Evolutionary conservation across 1,284 basidiomycete species (phyloP).

Genomic region (Termitomyces sp.): DNA sequence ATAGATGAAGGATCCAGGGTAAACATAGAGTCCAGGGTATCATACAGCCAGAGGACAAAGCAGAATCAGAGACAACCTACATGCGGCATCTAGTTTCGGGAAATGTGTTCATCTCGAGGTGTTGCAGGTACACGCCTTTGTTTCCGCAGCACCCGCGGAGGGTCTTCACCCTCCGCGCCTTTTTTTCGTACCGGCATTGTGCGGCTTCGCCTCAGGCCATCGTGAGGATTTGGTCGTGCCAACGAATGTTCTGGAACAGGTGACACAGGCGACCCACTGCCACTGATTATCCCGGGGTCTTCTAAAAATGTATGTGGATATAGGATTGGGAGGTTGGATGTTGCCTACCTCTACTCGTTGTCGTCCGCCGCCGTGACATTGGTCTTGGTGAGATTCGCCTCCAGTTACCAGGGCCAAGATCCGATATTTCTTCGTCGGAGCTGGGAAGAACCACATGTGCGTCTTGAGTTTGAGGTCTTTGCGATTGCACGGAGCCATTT

Average conservation of each 20-base stretch:
- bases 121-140: conserved; percentile 41
- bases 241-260: conserved; percentile 38
- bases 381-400: conserved; percentile 28
- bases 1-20: conserved; percentile 1
- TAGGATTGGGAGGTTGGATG: not conserved
- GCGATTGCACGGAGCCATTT: conserved; percentile 2
- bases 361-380: conserved; percentile 50
- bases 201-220: conserved; percentile 50
- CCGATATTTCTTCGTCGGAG: conserved; percentile 41
- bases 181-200: conserved; percentile 46
- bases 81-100: conserved; percentile 3
- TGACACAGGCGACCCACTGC: conserved; percentile 27
- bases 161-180: conserved; percentile 16
- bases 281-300: conserved; percentile 16
- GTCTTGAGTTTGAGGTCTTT: conserved; percentile 17
- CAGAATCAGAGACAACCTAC: not conserved
- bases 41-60: conserved; percentile 4
- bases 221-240: conserved; percentile 17
- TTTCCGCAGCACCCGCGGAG: conserved; percentile 41
- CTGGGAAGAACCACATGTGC: conserved; percentile 29
- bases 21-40: conserved; percentile 6
- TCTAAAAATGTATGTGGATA: conserved; percentile 6
- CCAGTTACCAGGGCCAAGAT: conserved; percentile 37
- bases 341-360: conserved; percentile 43
- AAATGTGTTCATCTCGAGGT: conserved; percentile 8